Conservation (phyloP, 331 rosid species). For the Acacia pycnantha region DNA sequence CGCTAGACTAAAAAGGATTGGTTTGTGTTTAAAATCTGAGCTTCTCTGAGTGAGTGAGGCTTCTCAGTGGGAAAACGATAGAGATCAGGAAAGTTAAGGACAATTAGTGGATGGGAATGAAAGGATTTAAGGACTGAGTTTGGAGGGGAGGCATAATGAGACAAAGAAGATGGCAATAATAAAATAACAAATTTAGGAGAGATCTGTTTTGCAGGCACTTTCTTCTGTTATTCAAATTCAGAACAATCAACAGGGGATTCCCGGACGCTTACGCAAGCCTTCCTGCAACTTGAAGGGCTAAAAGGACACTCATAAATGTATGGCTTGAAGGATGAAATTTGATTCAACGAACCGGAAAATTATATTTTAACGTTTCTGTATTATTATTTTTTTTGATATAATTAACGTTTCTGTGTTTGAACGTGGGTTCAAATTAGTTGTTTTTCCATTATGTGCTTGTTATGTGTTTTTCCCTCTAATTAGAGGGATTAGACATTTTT, state of each 20-base stretch:
- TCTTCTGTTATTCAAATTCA: not conserved
- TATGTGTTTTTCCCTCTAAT: too few relatives aligned
- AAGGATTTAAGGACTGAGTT: conserved; percentile 6
- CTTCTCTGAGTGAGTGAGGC: not conserved
- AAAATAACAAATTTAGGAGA: conserved; percentile 1
- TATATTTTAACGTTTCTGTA: too few relatives aligned
- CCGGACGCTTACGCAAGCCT: not conserved
- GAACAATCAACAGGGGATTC: not conserved
- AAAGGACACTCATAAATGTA: too few relatives aligned
- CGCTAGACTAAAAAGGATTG: too few relatives aligned
- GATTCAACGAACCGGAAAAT: too few relatives aligned
- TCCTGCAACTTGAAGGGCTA: not conserved
- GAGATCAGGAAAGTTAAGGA: not conserved
- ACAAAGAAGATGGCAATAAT: not conserved
- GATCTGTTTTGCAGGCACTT: not conserved
- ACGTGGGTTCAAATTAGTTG: too few relatives aligned
- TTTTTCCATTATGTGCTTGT: too few relatives aligned
- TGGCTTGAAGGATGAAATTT: too few relatives aligned
- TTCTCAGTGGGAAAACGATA: not conserved
- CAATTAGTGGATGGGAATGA: not conserved
- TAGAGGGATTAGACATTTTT: too few relatives aligned
- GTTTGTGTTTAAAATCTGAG: not conserved
- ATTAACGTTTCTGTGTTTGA: too few relatives aligned
- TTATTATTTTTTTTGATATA: too few relatives aligned
- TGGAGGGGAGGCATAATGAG: not conserved